phyloP scores from a whole-genome alignment of 1,284 basidiomycete species.

The Rhodotorula glutinis region DNA sequence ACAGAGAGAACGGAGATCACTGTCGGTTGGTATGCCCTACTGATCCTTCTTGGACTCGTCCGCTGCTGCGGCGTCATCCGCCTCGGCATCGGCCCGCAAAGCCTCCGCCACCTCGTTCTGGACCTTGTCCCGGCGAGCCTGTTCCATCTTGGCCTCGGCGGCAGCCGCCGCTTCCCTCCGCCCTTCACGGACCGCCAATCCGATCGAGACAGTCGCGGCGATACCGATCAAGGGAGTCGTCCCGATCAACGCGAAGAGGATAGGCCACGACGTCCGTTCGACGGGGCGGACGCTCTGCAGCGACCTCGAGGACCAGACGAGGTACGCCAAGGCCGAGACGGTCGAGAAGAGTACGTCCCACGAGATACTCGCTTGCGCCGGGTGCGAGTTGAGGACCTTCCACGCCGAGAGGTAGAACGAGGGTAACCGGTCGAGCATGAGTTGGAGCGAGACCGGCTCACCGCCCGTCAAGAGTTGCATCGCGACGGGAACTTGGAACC shows the following conservation, averaged over 20 bases:
- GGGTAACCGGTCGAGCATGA: conserved; percentile 1
- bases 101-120: not conserved
- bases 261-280: conserved; percentile 6
- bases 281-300: not conserved
- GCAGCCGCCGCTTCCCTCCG: conserved; percentile 18
- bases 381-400: conserved; percentile 52
- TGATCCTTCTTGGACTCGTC: conserved; percentile 12
- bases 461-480: conserved; percentile 4
- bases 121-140: conserved; percentile 8
- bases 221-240: conserved; percentile 21
- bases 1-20: too few relatives aligned
- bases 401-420: conserved; percentile 26
- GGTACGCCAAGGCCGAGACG: conserved; percentile 20
- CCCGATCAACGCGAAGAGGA: conserved; percentile 8
- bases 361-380: conserved; percentile 64
- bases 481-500: conserved; percentile 52
- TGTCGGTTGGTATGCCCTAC: too few relatives aligned
- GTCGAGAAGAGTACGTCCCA: conserved; percentile 58
- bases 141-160: conserved; percentile 10
- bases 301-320: conserved; percentile 12
- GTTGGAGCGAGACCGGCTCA: not conserved
- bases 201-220: conserved; percentile 12
- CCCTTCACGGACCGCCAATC: conserved; percentile 24
- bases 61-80: not conserved
- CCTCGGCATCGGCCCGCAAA: too few relatives aligned